Percentiles rank a stretch among this genome's conserved stretches.
These are phyloP conservation scores for Tylopilus subfusipes DNA, from an alignment of 768 basidiomycete genomes.

Conservation along the genomic window DNA sequence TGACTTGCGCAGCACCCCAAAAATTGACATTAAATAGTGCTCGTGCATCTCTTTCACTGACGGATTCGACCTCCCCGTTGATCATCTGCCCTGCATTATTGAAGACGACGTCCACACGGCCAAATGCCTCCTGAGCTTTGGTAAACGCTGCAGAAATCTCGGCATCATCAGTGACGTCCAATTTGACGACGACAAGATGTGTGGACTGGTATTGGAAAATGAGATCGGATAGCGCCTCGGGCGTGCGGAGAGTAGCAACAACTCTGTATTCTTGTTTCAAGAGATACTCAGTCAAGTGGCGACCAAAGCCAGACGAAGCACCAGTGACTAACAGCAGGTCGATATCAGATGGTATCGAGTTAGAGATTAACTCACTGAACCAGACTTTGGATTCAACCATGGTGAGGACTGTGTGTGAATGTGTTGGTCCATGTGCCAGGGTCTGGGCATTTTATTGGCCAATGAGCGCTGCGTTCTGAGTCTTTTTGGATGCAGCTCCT, in stretches of 20 bases:
- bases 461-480: too few relatives aligned
- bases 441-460: not conserved
- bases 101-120: conserved; percentile 37
- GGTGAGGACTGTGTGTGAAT: not conserved
- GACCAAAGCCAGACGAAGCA: conserved; percentile 39
- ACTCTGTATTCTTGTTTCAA: conserved; percentile 35
- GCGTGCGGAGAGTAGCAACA: conserved; percentile 44
- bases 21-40: conserved; percentile 38
- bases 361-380: not conserved
- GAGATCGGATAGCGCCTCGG: conserved; percentile 32
- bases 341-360: not conserved
- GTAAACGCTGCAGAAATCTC: conserved; percentile 30
- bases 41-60: conserved; percentile 30
- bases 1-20: conserved; percentile 32
- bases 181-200: conserved; percentile 21
- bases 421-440: not conserved
- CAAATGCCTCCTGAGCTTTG: conserved; percentile 30
- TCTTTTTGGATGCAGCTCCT: too few relatives aligned
- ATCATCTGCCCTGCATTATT: conserved; percentile 35
- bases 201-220: conserved; percentile 22
- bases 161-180: conserved; percentile 30
- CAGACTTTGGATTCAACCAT: conserved; percentile 3
- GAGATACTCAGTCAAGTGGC: conserved; percentile 31
- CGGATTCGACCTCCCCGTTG: conserved; percentile 34
- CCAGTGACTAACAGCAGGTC: conserved; percentile 34